Conservation (phyloP, 2,329 filamentous ascomycete species). For the Monosporascus sp. region DNA sequence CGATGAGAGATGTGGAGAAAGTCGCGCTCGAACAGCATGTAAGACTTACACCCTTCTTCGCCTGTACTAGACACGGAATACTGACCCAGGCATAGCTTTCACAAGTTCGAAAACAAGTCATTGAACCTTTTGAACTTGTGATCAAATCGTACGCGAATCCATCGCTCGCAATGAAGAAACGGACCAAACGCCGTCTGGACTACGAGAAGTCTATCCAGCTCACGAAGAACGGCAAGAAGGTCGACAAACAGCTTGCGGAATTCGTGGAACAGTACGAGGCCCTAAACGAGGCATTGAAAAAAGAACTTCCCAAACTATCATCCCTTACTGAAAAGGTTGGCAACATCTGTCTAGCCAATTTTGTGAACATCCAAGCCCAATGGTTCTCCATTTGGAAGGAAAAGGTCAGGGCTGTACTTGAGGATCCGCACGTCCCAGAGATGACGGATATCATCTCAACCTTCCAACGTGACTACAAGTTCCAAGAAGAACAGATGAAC, state of each 20-base stretch:
- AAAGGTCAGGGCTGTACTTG: conserved; percentile 72
- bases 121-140: conserved; percentile 74
- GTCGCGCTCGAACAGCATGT: conserved; percentile 82
- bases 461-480: conserved; percentile 74
- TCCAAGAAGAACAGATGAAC: conserved; percentile 66
- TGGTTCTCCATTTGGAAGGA: conserved; percentile 84
- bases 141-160: conserved; percentile 79
- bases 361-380: conserved; percentile 74
- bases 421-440: conserved; percentile 61
- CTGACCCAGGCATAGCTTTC: conserved; percentile 38
- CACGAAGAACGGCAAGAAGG: conserved; percentile 74
- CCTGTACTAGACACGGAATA: conserved; percentile 6
- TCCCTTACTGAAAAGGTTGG: conserved; percentile 76
- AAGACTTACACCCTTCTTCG: conserved; percentile 30
- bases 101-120: conserved; percentile 74
- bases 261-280: conserved; percentile 85
- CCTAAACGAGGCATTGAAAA: conserved; percentile 87
- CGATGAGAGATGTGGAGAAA: conserved; percentile 78
- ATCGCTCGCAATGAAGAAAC: conserved; percentile 86
- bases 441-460: conserved; percentile 68
- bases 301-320: conserved; percentile 83
- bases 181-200: conserved; percentile 85
- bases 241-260: conserved; percentile 79
- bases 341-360: conserved; percentile 74
- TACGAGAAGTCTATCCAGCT: conserved; percentile 78